Percentiles rank a stretch among this genome's conserved stretches.
phyloP scores from a whole-genome alignment of 2,329 filamentous ascomycete genomes.

The Fusarium luffae region DNA sequence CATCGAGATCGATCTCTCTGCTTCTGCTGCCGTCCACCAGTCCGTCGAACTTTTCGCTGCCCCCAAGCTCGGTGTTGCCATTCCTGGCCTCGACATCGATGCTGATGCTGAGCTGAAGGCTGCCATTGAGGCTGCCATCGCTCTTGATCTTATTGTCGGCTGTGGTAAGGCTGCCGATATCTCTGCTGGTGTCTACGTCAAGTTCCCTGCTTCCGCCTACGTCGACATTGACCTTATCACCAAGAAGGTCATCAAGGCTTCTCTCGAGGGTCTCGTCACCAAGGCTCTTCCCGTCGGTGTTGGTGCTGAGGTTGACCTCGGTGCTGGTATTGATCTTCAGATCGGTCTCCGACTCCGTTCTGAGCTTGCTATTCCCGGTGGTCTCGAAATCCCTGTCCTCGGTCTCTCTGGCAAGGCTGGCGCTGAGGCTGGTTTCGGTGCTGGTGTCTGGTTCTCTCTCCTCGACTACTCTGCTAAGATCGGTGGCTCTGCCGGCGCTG shows the following conservation, averaged over 20 bases:
- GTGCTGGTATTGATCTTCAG: conserved; percentile 58
- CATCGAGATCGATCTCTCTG: conserved; percentile 59
- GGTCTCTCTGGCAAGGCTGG: conserved; percentile 50
- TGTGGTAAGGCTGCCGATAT: conserved; percentile 61
- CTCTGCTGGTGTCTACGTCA: conserved; percentile 58
- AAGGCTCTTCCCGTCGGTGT: conserved; percentile 45
- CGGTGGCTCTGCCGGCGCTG: conserved; percentile 51
- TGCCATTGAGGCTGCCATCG: conserved; percentile 60
- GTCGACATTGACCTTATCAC: conserved; percentile 56
- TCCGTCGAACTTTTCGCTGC: conserved; percentile 61
- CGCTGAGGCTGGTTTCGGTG: conserved; percentile 52
- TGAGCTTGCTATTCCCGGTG: conserved; percentile 55
- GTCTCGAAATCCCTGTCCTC: conserved; percentile 42
- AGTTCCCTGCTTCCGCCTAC: conserved; percentile 58
- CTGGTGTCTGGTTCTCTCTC: conserved; percentile 62
- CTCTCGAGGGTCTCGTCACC: conserved; percentile 53
- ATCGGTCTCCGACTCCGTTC: conserved; percentile 63
- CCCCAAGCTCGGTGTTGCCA: conserved; percentile 51
- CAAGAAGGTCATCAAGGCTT: conserved; percentile 52
- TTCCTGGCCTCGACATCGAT: conserved; percentile 53
- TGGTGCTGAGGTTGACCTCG: conserved; percentile 45
- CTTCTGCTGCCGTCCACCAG: conserved; percentile 60
- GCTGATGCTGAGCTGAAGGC: conserved; percentile 56
- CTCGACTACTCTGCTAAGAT: conserved; percentile 62
- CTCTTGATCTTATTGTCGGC: conserved; percentile 63